Percentiles rank a stretch among this genome's conserved stretches.
phyloP scores from a whole-genome alignment of 1,284 basidiomycete species.

The Tylopilus orsonianus region DNA sequence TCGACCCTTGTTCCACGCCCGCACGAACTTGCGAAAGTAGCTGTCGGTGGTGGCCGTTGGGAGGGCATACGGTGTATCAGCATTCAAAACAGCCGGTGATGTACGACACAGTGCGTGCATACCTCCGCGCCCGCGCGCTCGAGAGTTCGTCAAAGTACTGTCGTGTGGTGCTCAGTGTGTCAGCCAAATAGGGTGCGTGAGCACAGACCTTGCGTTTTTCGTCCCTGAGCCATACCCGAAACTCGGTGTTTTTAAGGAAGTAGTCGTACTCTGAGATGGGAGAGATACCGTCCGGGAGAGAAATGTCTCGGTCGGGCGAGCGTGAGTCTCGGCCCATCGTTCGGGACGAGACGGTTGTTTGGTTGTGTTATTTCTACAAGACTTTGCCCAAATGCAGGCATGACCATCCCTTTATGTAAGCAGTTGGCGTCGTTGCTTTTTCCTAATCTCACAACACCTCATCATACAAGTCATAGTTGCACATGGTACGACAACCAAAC shows the following conservation, averaged over 20 bases:
- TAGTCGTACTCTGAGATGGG: constrained; percentile 73
- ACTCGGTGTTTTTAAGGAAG: constrained; percentile 75
- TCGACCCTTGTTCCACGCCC: constrained; percentile 78
- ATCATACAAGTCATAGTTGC: constrained; percentile 20
- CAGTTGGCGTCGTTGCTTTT: no score
- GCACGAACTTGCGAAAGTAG: constrained; percentile 82
- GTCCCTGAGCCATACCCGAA: constrained; percentile 74
- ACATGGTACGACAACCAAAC: constrained; percentile 22
- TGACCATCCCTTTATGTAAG: not conserved
- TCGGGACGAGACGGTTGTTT: not conserved
- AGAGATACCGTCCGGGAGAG: constrained; percentile 52
- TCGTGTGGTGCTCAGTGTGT: not conserved
- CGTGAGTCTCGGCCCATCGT: constrained; percentile 17
- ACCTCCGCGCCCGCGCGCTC: constrained; percentile 74
- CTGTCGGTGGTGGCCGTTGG: constrained; percentile 36
- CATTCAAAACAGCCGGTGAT: no score
- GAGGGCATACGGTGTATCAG: not conserved
- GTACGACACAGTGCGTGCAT: constrained; percentile 28
- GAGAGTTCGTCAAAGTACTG: constrained; percentile 78
- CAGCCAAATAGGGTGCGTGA: not conserved
- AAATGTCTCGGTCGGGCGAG: constrained; percentile 18
- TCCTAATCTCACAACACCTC: no score
- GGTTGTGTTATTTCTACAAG: no score
- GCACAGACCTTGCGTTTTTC: constrained; percentile 68
- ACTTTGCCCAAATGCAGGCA: not conserved